Conservation (phyloP, 768 basidiomycete species). For the Paxillus ammoniavirescens region DNA sequence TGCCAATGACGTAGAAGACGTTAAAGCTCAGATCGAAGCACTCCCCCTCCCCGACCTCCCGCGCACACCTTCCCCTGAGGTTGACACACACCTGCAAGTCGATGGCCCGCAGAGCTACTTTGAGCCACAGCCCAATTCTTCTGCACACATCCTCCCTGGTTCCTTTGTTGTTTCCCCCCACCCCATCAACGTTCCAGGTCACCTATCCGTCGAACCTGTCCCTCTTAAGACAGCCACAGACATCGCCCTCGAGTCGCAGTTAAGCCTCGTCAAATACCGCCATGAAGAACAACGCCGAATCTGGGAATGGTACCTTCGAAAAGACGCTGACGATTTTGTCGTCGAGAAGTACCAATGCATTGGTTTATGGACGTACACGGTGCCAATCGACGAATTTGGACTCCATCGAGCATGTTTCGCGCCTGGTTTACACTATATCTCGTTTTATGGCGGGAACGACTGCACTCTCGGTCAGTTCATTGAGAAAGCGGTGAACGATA, state of each 20-base stretch:
- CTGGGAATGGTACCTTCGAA: slow-evolving; percentile 94
- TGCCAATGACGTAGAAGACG: slow-evolving; percentile 42
- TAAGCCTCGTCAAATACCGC: slow-evolving; percentile 69
- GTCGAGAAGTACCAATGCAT: slow-evolving; percentile 94
- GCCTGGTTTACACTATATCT: slow-evolving; percentile 69
- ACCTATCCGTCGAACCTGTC: slow-evolving; percentile 38
- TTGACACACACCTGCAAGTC: slow-evolving; percentile 23
- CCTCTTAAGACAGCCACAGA: slow-evolving; percentile 62
- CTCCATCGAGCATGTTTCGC: slow-evolving; percentile 74
- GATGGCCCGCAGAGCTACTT: slow-evolving; percentile 45
- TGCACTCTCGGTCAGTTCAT: slow-evolving; percentile 92
- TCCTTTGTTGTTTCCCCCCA: slow-evolving; percentile 34
- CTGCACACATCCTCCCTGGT: slow-evolving; percentile 28
- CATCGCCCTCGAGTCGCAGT: slow-evolving; percentile 71
- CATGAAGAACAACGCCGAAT: slow-evolving; percentile 86
- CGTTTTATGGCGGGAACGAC: slow-evolving; percentile 92
- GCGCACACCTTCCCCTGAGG: slow-evolving; percentile 38
- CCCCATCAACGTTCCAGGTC: slow-evolving; percentile 22
- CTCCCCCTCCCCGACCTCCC: slow-evolving; percentile 36
- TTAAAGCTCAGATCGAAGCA: slow-evolving; percentile 68
- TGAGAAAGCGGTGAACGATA: slow-evolving; percentile 71
- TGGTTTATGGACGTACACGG: slow-evolving; percentile 71
- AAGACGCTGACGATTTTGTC: slow-evolving; percentile 82
- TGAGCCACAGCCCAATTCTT: slow-evolving; percentile 32
- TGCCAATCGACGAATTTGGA: slow-evolving; percentile 71